These are phyloP conservation scores for Solanum megistacrolobum DNA, from an alignment of 257 asterid species.

Conservation along the genomic window DNA sequence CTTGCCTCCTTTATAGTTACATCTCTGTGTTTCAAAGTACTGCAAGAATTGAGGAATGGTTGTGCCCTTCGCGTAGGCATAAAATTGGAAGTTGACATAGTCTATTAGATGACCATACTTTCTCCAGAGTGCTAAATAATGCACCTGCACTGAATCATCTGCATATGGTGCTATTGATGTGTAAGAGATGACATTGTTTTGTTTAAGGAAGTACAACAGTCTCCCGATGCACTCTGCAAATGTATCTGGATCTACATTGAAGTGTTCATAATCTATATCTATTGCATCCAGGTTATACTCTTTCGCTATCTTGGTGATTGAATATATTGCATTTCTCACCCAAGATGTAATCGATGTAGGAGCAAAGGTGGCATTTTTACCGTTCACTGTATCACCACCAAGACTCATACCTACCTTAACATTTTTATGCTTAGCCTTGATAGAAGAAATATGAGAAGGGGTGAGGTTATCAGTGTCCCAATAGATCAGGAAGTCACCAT, in stretches of 20 bases:
- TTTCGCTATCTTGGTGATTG: slow-evolving; percentile 34
- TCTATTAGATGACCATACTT: slow-evolving; percentile 50
- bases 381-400: slow-evolving; percentile 41
- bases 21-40: slow-evolving; percentile 42
- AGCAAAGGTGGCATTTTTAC: slow-evolving; percentile 21
- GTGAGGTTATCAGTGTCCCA: slow-evolving; percentile 54
- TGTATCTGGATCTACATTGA: slow-evolving; percentile 46
- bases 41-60: slow-evolving; percentile 45
- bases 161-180: slow-evolving; percentile 66
- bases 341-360: slow-evolving; percentile 43
- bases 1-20: slow-evolving; percentile 44
- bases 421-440: slow-evolving; percentile 46
- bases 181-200: slow-evolving; percentile 32
- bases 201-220: slow-evolving; percentile 43
- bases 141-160: slow-evolving; percentile 27
- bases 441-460: slow-evolving; percentile 38
- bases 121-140: slow-evolving; percentile 59
- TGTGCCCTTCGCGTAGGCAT: slow-evolving; percentile 42
- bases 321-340: slow-evolving; percentile 56
- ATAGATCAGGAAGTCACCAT: slow-evolving; percentile 40
- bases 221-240: slow-evolving; percentile 64
- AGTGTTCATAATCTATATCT: slow-evolving; percentile 75
- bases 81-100: slow-evolving; percentile 66
- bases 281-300: slow-evolving; percentile 54
- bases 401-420: slow-evolving; percentile 65